These are phyloP conservation scores for Cordyceps cateniannulata DNA, from an alignment of 2,329 filamentous ascomycete species.

Conservation along the genomic window DNA sequence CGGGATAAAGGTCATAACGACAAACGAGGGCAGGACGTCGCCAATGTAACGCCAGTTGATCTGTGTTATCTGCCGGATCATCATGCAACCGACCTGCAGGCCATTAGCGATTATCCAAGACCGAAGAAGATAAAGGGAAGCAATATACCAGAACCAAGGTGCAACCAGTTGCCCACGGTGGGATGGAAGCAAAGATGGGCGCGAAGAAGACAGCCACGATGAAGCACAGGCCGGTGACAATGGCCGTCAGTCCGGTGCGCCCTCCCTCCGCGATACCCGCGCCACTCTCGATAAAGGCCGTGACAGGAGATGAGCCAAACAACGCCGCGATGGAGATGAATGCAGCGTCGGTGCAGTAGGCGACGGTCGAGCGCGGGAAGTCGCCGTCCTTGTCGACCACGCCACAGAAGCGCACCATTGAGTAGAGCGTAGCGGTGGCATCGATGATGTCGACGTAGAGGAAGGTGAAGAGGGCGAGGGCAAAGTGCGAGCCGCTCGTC, in stretches of 20 bases:
- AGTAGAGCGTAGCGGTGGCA: constrained; percentile 70
- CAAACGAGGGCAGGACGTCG: constrained; percentile 68
- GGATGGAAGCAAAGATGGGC: constrained; percentile 69
- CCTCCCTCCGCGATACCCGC: constrained; percentile 72
- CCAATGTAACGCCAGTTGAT: constrained; percentile 75
- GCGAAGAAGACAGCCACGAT: constrained; percentile 68
- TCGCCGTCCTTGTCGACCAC: constrained; percentile 65
- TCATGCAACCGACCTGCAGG: constrained; percentile 61
- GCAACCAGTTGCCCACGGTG: constrained; percentile 71
- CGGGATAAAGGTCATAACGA: constrained; percentile 69
- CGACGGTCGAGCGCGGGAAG: constrained; percentile 78
- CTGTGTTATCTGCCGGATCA: constrained; percentile 67
- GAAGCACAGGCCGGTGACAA: constrained; percentile 64
- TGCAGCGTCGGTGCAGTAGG: constrained; percentile 66
- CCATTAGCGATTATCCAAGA: neutral
- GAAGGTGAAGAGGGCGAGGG: constrained; percentile 67
- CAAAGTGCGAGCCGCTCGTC: constrained; percentile 54
- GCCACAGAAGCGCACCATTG: constrained; percentile 72
- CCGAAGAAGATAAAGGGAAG: neutral
- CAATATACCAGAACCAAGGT: constrained; percentile 59
- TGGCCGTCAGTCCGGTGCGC: constrained; percentile 64
- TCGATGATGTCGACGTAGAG: constrained; percentile 77
- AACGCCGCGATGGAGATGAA: constrained; percentile 66
- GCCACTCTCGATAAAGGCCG: constrained; percentile 69
- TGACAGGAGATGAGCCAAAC: constrained; percentile 64